phyloP scores from a whole-genome alignment of 2,329 filamentous ascomycete species.

The Mollisiaceae sp. region DNA sequence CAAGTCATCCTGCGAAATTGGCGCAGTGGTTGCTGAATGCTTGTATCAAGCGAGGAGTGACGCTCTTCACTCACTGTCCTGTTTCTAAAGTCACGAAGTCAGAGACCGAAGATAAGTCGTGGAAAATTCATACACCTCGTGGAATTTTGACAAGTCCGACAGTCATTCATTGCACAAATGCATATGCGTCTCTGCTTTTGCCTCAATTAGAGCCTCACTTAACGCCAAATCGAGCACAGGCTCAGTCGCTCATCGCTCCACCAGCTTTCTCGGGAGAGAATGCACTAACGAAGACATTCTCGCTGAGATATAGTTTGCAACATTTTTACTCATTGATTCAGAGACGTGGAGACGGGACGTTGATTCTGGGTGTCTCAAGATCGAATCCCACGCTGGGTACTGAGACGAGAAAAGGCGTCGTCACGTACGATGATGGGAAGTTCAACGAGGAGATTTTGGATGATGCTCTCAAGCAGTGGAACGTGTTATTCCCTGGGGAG shows the following conservation, averaged over 20 bases:
- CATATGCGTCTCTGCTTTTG: constrained; percentile 46
- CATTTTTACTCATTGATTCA: constrained; percentile 58
- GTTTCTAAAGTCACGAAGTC: constrained; percentile 40
- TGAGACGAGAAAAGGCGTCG: constrained; percentile 38
- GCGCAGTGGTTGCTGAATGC: constrained; percentile 52
- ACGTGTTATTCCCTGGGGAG: constrained; percentile 43
- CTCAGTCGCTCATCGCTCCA: constrained; percentile 50
- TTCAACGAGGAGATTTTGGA: constrained; percentile 48
- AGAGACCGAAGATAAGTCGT: constrained; percentile 30
- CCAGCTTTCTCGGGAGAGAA: constrained; percentile 44
- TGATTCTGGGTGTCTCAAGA: constrained; percentile 49
- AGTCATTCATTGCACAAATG: constrained; percentile 49
- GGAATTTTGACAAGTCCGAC: constrained; percentile 41
- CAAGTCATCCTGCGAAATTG: constrained; percentile 54
- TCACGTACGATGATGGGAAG: constrained; percentile 47
- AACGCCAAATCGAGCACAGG: constrained; percentile 51
- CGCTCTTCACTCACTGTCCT: constrained; percentile 51
- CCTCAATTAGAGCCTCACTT: constrained; percentile 45
- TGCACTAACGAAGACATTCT: constrained; percentile 48
- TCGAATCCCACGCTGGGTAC: constrained; percentile 47
- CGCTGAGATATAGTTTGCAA: constrained; percentile 50
- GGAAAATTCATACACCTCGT: constrained; percentile 45
- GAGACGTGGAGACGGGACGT: constrained; percentile 48
- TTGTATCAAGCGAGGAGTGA: constrained; percentile 46
- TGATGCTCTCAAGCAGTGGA: constrained; percentile 46